Evolutionary conservation across 306 rosid genomes (phyloP).

Genomic region (Quercus glauca): DNA sequence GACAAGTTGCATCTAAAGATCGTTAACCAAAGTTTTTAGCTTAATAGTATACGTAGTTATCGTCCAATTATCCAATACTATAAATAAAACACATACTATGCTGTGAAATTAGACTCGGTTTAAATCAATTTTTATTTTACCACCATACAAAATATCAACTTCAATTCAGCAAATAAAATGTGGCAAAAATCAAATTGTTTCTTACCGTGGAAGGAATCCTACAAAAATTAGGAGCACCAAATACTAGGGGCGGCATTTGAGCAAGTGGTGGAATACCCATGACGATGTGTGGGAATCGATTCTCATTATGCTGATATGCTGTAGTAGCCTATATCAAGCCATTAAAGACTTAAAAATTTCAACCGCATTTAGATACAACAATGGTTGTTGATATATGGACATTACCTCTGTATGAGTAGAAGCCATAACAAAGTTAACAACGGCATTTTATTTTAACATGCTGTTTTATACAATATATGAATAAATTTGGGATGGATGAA

Average conservation of each 20-base stretch:
- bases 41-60: no score
- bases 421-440: no score
- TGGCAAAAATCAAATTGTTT: not conserved
- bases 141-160: no score
- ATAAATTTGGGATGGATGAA: not conserved
- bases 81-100: no score
- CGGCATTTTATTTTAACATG: no score
- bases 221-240: not conserved
- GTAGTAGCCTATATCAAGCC: not conserved
- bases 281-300: slow-evolving; percentile 36
- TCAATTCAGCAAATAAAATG: no score
- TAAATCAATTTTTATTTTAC: no score
- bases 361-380: not conserved
- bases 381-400: not conserved
- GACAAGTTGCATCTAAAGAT: no score
- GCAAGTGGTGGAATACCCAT: not conserved
- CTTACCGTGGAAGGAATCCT: slow-evolving; percentile 20
- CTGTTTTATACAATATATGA: no score
- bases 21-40: no score
- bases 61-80: no score
- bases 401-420: not conserved
- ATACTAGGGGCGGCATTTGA: not conserved
- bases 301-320: slow-evolving; percentile 9
- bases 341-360: not conserved
- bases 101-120: no score